These are phyloP conservation scores for Trebouxia sp. DNA, from an alignment of 139 green algal species.

Conservation along the genomic window DNA sequence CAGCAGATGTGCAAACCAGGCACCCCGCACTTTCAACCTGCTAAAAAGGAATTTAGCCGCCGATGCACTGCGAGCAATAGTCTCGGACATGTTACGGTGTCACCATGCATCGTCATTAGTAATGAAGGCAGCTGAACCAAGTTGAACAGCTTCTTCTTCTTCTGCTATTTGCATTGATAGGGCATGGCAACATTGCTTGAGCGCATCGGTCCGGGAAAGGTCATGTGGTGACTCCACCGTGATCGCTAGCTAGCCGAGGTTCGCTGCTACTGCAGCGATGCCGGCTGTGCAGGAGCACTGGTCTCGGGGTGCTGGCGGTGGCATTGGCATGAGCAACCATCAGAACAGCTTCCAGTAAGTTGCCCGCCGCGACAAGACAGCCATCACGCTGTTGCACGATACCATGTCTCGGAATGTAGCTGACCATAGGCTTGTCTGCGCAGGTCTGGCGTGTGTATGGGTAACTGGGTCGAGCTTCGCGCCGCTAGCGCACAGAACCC, in stretches of 20 bases:
- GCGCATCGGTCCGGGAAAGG: too few relatives aligned
- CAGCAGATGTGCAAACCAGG: neutral
- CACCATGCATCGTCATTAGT: too few relatives aligned
- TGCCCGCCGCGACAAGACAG: too few relatives aligned
- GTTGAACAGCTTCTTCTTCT: too few relatives aligned
- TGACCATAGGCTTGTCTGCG: too few relatives aligned
- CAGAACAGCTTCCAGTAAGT: constrained; percentile 19
- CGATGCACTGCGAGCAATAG: constrained; percentile 11
- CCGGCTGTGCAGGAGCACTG: neutral
- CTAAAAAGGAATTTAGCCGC: constrained; percentile 19
- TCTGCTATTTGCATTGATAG: too few relatives aligned
- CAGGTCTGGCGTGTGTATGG: constrained; percentile 1
- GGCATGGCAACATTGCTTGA: too few relatives aligned
- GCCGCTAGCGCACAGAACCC: neutral
- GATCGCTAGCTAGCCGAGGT: neutral
- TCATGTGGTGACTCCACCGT: too few relatives aligned
- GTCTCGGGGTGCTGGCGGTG: neutral
- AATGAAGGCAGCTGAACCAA: too few relatives aligned
- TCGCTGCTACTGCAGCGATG: neutral
- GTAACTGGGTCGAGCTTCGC: neutral
- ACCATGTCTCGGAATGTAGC: too few relatives aligned
- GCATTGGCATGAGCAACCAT: constrained; percentile 24
- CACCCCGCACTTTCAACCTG: neutral
- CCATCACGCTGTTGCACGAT: too few relatives aligned
- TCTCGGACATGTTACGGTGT: neutral